Evolutionary conservation across 1,284 basidiomycete genomes (phyloP).

Genomic region (Coriolopsis trogii): DNA sequence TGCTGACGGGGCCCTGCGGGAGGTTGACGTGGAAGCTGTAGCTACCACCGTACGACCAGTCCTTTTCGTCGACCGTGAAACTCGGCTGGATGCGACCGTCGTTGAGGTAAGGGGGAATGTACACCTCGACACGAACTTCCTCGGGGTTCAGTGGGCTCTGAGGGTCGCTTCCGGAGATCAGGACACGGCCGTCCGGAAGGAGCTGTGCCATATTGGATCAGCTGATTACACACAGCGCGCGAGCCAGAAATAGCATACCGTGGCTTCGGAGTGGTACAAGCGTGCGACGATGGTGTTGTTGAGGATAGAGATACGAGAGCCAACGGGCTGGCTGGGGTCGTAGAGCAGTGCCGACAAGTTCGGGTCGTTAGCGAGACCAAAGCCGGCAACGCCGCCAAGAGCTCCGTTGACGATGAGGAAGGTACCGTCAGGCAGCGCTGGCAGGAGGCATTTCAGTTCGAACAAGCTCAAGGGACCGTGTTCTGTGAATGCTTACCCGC

Average conservation of each 20-base stretch:
- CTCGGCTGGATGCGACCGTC: slow-evolving; percentile 58
- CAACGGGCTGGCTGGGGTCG: slow-evolving; percentile 60
- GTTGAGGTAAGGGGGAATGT: slow-evolving; percentile 73
- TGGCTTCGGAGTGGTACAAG: slow-evolving; percentile 80
- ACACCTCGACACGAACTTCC: slow-evolving; percentile 77
- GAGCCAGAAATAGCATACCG: slow-evolving; percentile 19
- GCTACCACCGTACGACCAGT: slow-evolving; percentile 60
- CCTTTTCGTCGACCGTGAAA: slow-evolving; percentile 58
- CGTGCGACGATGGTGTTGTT: slow-evolving; percentile 76
- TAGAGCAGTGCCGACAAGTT: slow-evolving; percentile 70
- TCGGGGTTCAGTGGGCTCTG: slow-evolving; percentile 57
- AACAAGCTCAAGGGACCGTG: too few species aligned
- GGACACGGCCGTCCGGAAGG: slow-evolving; percentile 68
- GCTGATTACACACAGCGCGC: not conserved
- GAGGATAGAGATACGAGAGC: slow-evolving; percentile 69
- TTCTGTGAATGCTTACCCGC: slow-evolving; percentile 22
- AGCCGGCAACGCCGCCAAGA: slow-evolving; percentile 70
- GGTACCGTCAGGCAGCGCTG: slow-evolving; percentile 70
- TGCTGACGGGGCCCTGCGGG: slow-evolving; percentile 55
- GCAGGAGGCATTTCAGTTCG: not conserved
- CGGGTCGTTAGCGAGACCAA: slow-evolving; percentile 67
- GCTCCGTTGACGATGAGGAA: slow-evolving; percentile 75
- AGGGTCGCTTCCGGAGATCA: slow-evolving; percentile 77
- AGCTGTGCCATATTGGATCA: slow-evolving; percentile 33
- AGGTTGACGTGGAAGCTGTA: slow-evolving; percentile 60